phyloP scores from a whole-genome alignment of 768 basidiomycete species.

The Naganishia randhawae region DNA sequence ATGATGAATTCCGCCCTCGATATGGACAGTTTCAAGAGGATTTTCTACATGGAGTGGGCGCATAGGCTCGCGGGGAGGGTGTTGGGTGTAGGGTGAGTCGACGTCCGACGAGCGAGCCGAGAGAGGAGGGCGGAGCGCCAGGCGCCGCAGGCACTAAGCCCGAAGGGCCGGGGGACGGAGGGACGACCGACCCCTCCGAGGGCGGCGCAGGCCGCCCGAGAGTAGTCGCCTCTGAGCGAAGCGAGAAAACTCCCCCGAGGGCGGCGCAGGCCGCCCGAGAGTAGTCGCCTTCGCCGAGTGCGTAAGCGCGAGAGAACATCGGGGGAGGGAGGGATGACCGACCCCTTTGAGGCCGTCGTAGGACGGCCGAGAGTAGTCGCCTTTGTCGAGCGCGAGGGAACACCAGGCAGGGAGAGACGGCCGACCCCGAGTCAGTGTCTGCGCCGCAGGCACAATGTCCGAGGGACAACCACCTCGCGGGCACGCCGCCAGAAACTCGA shows the following conservation, averaged over 20 bases:
- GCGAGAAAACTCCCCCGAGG: not conserved
- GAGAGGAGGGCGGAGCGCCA: not conserved
- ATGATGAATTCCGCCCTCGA: slow-evolving; percentile 83
- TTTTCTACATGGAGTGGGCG: slow-evolving; percentile 98
- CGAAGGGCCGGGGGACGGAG: too few relatives aligned
- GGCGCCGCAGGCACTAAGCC: not conserved
- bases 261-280: not conserved
- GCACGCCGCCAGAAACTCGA: not conserved
- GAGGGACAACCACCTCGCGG: too few relatives aligned
- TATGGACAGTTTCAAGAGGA: slow-evolving; percentile 85
- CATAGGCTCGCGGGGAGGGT: slow-evolving; percentile 89
- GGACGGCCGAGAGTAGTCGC: too few relatives aligned
- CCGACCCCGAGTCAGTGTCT: too few relatives aligned
- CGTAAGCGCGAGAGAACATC: not conserved
- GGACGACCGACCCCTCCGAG: not conserved
- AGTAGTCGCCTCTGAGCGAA: not conserved
- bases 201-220: not conserved
- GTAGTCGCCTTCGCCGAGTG: not conserved
- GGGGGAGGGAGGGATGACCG: not conserved
- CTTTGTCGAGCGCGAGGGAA: too few relatives aligned
- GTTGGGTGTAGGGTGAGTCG: slow-evolving; percentile 49
- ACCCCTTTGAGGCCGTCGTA: not conserved
- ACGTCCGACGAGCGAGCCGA: not conserved
- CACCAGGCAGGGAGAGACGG: not conserved
- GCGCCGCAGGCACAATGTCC: too few relatives aligned